Evolutionary conservation across 371 early-diverging fungal genomes (phyloP).

Genomic region (Parasitella parasitica): DNA sequence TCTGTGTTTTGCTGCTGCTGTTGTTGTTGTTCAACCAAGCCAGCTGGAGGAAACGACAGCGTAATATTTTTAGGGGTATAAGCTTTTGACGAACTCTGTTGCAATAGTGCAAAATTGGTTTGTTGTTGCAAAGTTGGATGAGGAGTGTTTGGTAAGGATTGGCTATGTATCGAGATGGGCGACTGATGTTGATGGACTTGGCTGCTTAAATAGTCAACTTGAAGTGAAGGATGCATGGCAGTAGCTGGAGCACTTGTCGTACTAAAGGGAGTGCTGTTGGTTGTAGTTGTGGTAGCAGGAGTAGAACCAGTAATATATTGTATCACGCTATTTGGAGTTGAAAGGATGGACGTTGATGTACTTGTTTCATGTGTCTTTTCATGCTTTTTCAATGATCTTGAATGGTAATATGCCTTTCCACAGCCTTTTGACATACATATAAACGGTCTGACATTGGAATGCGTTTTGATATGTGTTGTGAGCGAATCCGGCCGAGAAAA

Average conservation of each 20-base stretch:
- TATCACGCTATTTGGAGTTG: constrained; percentile 19
- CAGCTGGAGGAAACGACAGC: constrained; percentile 30
- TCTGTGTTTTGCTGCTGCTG: constrained; percentile 5
- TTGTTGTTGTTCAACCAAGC: constrained; percentile 29
- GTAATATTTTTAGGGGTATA: constrained; percentile 28
- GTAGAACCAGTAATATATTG: background rate
- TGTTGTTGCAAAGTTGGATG: constrained; percentile 12
- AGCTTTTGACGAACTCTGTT: constrained; percentile 11
- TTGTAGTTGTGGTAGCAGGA: background rate
- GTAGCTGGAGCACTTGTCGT: constrained; percentile 2
- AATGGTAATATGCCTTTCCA: constrained; percentile 79
- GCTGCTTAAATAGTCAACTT: constrained; percentile 25
- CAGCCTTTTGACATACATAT: constrained; percentile 63
- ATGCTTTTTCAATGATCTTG: constrained; percentile 78
- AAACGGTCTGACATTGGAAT: constrained; percentile 76
- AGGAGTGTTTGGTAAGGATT: constrained; percentile 18
- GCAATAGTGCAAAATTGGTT: constrained; percentile 3
- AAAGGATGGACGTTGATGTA: constrained; percentile 7
- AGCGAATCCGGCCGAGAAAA: constrained; percentile 89
- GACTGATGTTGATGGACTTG: constrained; percentile 8
- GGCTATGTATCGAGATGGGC: constrained; percentile 1
- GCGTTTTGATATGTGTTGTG: constrained; percentile 87
- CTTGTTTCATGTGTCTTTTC: constrained; percentile 57
- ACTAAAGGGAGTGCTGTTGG: background rate
- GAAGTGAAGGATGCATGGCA: background rate